Evolutionary conservation across 2,329 filamentous ascomycete species (phyloP), one percentile per base, ranked within the genome.

Genomic region (Thielaviopsis ethacetica): DNA sequence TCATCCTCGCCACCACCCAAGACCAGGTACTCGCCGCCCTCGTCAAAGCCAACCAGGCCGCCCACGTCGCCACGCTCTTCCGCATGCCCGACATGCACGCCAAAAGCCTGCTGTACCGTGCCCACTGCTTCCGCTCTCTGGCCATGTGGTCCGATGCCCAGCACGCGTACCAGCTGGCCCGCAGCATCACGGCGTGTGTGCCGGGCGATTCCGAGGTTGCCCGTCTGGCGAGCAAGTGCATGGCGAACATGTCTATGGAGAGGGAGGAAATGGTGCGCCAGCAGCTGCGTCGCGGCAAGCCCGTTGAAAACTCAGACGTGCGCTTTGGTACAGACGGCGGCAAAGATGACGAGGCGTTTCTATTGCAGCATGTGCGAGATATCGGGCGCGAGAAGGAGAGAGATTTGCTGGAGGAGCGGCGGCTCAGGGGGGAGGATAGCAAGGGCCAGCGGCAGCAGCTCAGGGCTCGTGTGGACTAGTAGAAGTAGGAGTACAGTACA

Each of bases 101-200:
- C 1, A 62, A 64, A 24, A 63, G 62, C 1, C 60, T 65, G 22
- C 59, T 66, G 3, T 65, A 63, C 54, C 62, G 64, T 10, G 66
- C 65, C 13, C 65, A 67, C 56, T 64, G 63, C 50, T 63, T 65
- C 27, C 59, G 63, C n/a, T 59, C 56, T 17, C 56, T 65, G 59
- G 63, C 62, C 17, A 59, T 56, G 24, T 67, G 66, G 65, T 53
- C 52, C 38, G 59, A 61, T 2, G 65, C 66, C 2, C 60, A 63
- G 22, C 58, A 57, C 44, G 61, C 62, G 21, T 67, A 66, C 51
- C 60, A 65, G 41, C 58, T 61, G 22, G 64, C 64, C 2, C 63
- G 61, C 3, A 62, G 21, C 10, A 53, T 47, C 12, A 53, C 56
- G 19, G 24, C 49, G 5, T 27, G 19, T 6, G 54, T 21, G 7